Evolutionary conservation across 2,329 filamentous ascomycete genomes (phyloP), one percentile per base, ranked within the genome.

Genomic region (Magnaporthiopsis incrustans): DNA sequence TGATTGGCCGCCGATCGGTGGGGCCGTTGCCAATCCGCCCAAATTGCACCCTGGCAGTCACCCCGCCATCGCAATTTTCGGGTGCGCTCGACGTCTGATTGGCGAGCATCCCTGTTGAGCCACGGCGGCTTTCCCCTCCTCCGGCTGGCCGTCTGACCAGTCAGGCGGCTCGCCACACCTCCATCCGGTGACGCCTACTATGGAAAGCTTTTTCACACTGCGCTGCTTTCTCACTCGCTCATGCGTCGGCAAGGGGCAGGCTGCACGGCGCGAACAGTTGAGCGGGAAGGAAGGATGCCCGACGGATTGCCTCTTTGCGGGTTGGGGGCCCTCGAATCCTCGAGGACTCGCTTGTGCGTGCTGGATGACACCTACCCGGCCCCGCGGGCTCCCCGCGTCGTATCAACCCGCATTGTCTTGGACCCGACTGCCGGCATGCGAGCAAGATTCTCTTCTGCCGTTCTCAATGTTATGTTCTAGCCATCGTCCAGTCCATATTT

Each of bases 111-210:
- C 44, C 44, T 53, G 44, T 53, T 4, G 22, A 53, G 44, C 44
- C 44, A 53, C 44, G 44, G 44, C 44, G 44, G 44, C 44, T 53
- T 53, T 62, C 60, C 60, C 53, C 57, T 63, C 62, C 57, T 63
- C 56, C 18, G n/a, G 26, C 58, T 30, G 12, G 27, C 58, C 33
- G 25, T 59, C 25, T 33, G 38, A 35, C 61, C 61, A 63, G 61
- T 63, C 53, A 33, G 30, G 33, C n/a, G 8, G 32, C 32, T 56
- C 26, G 30, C 27, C 61, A 57, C 35, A 57, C 62, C 57, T 59
- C 56, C 62, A 25, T 50, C 22, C 18, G 35, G 30, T 32, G 26
- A 38, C 27, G 53, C 62, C 2, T 57, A 10, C 33, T 2, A 27
- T 35, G 30, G 56, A 57, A 63, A 57, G 27, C 38, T 60, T 60